Conservation (phyloP, 768 basidiomycete genomes). For the Russula griseocarnosa region DNA sequence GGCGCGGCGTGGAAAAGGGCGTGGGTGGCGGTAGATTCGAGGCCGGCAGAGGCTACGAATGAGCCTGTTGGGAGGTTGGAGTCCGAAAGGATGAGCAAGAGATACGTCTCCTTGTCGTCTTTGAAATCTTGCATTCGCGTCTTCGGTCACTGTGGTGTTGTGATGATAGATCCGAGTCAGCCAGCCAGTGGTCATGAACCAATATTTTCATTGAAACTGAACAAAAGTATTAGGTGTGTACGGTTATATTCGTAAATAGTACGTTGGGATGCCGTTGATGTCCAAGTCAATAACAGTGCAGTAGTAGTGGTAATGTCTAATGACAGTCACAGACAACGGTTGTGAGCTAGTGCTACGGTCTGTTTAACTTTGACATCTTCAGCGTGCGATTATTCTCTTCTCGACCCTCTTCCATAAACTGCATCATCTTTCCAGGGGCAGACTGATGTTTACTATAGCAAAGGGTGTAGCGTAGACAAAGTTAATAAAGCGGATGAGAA, state of each 20-base stretch:
- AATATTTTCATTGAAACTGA: background rate
- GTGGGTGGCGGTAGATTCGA: constrained; percentile 87
- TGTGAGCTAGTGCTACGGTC: background rate
- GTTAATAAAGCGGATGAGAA: background rate
- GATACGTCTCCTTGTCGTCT: constrained; percentile 54
- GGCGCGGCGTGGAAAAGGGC: constrained; percentile 52
- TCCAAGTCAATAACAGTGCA: background rate
- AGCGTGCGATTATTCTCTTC: constrained; percentile 7
- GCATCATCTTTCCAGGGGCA: constrained; percentile 9
- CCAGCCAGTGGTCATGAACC: background rate
- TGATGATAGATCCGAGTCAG: background rate
- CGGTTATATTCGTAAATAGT: background rate
- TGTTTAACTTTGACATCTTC: background rate
- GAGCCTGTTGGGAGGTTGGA: constrained; percentile 96
- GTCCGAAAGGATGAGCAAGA: constrained; percentile 78
- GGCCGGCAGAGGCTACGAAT: constrained; percentile 90
- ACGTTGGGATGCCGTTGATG: too few relatives aligned
- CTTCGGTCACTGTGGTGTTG: too few relatives aligned
- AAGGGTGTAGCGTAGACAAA: background rate
- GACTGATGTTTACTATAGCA: background rate
- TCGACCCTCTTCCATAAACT: constrained; percentile 16
- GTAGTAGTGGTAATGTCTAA: constrained; percentile 4
- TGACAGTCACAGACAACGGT: constrained; percentile 16
- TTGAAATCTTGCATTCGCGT: background rate
- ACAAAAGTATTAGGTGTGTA: background rate